Percentiles rank a stretch among this genome's conserved stretches.
These are phyloP conservation scores for Trichoderma asperellum DNA, from an alignment of 2,329 filamentous ascomycete species.

Conservation along the genomic window DNA sequence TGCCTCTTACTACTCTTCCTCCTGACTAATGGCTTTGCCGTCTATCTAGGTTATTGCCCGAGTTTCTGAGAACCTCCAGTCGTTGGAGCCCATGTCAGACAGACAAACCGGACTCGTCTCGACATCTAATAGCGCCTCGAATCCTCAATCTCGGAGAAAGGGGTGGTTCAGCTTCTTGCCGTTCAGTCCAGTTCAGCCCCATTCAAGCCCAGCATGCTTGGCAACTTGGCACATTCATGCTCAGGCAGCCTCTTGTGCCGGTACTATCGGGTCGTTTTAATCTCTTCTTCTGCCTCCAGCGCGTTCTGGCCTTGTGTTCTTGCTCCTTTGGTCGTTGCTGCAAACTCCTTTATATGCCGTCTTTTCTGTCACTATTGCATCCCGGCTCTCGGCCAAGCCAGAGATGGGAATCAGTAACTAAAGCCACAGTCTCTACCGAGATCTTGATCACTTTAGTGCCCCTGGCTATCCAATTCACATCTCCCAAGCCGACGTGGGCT, in stretches of 20 bases:
- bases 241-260: not conserved
- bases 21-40: not conserved
- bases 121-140: not conserved
- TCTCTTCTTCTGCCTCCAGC: no score
- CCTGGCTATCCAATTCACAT: not conserved
- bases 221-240: not conserved
- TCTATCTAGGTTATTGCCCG: not conserved
- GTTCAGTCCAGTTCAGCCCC: not conserved
- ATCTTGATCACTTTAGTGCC: constrained; percentile 2
- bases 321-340: not conserved
- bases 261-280: not conserved
- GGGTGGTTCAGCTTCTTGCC: not conserved
- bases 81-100: not conserved
- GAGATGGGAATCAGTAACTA: not conserved
- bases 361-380: not conserved
- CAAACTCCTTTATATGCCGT: no score
- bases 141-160: not conserved
- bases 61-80: not conserved
- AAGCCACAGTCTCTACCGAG: not conserved
- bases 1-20: not conserved
- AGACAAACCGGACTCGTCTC: not conserved
- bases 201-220: not conserved
- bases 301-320: not conserved
- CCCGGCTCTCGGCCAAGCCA: not conserved
- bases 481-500: not conserved